Percentiles rank a stretch among this genome's conserved stretches.
Conservation (phyloP, 164 flowering plant species). For the Hamamelis virginiana region DNA sequence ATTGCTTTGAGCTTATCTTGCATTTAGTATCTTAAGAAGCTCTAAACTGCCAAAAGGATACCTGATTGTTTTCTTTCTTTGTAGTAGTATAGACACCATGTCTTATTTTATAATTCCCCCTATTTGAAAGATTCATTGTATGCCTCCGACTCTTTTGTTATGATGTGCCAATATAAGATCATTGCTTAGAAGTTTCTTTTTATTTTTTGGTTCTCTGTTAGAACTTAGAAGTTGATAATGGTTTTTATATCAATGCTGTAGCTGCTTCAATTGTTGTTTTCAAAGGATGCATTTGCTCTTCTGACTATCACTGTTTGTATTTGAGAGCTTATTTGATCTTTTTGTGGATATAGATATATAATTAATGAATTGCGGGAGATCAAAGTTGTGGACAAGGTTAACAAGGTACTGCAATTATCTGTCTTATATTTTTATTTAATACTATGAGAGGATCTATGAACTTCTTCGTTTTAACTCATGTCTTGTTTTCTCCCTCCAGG, state of each 20-base stretch:
- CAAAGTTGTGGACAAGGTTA: conserved; percentile 41
- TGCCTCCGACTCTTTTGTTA: too few species aligned
- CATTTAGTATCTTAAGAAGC: too few species aligned
- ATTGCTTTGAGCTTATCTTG: too few species aligned
- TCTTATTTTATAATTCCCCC: too few species aligned
- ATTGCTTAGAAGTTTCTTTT: not conserved
- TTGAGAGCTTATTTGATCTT: conserved; percentile 1
- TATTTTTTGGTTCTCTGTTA: not conserved
- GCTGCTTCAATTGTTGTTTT: not conserved
- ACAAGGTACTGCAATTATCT: conserved; percentile 32
- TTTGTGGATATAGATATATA: conserved; percentile 33
- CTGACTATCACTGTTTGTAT: not conserved
- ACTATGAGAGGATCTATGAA: not conserved
- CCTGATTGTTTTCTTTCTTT: too few species aligned
- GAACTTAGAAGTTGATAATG: not conserved
- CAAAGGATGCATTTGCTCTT: not conserved
- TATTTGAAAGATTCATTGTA: too few species aligned
- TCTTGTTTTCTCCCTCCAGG: conserved; percentile 35
- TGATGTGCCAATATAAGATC: not conserved
- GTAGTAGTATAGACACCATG: too few species aligned
- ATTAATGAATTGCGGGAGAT: conserved; percentile 41
- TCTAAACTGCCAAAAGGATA: too few species aligned
- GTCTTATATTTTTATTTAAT: not conserved
- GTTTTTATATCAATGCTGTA: not conserved
- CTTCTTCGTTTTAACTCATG: not conserved